phyloP scores from a whole-genome alignment of 768 basidiomycete genomes.

The Wakefieldia striispora region DNA sequence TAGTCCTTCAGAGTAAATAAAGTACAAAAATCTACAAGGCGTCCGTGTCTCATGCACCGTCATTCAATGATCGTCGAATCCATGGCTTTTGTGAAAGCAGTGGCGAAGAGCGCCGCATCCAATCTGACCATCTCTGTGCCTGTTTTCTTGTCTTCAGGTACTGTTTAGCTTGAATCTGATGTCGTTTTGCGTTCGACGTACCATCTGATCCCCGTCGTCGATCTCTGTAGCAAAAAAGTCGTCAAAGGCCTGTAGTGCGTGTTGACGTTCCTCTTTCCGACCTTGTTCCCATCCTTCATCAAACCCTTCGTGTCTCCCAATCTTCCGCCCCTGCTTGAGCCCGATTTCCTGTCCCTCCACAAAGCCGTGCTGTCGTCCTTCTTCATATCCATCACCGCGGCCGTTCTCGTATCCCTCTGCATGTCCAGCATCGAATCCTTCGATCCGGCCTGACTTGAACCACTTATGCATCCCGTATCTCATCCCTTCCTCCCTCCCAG shows the following conservation, averaged over 20 bases:
- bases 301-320: slow-evolving; percentile 29
- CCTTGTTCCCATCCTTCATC: slow-evolving; percentile 38
- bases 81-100: slow-evolving; percentile 9
- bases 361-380: slow-evolving; percentile 42
- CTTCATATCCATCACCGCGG: slow-evolving; percentile 38
- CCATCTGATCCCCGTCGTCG: slow-evolving; percentile 24
- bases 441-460: slow-evolving; percentile 42
- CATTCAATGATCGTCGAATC: slow-evolving; percentile 22
- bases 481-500: slow-evolving; percentile 42
- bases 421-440: slow-evolving; percentile 47
- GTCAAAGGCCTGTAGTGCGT: slow-evolving; percentile 58
- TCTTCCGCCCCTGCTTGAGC: slow-evolving; percentile 30
- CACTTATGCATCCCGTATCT: slow-evolving; percentile 41
- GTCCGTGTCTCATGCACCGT: background rate
- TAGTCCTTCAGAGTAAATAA: no score
- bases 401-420: slow-evolving; percentile 48
- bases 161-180: slow-evolving; percentile 8
- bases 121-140: slow-evolving; percentile 26
- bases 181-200: slow-evolving; percentile 14
- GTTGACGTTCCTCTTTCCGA: slow-evolving; percentile 48
- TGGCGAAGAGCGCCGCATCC: slow-evolving; percentile 24
- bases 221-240: slow-evolving; percentile 49
- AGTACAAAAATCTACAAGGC: no score
- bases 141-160: slow-evolving; percentile 20
- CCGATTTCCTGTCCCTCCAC: slow-evolving; percentile 37